Conservation (phyloP, 2,329 filamentous ascomycete genomes). For the Pseudocercospora fijiensis region DNA sequence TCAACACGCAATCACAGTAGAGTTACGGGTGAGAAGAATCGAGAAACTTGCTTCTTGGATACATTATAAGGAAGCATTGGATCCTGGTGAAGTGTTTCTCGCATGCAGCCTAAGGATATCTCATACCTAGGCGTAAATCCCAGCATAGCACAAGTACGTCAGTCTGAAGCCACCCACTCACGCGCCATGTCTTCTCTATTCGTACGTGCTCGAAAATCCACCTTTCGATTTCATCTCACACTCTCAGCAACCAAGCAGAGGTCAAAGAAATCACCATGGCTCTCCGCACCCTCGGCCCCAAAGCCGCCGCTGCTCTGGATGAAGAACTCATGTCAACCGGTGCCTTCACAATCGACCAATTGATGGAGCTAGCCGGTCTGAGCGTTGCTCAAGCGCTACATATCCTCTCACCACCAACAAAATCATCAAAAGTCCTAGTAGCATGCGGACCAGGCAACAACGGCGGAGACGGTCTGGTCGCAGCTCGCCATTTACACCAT, state of each 20-base stretch:
- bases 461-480: constrained; percentile 88
- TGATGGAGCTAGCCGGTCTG: constrained; percentile 94
- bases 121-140: neutral
- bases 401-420: constrained; percentile 71
- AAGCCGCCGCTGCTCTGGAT: constrained; percentile 84
- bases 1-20: no score
- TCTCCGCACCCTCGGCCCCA: constrained; percentile 69
- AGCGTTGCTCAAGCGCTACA: constrained; percentile 92
- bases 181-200: no score
- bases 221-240: neutral
- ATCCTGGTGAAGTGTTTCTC: no score
- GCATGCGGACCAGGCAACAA: constrained; percentile 85
- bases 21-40: no score
- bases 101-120: neutral
- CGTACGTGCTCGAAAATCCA: neutral
- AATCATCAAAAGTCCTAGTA: constrained; percentile 73
- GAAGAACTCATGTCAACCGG: constrained; percentile 87
- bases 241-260: neutral
- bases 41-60: no score
- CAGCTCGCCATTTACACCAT: constrained; percentile 84
- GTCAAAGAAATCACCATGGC: constrained; percentile 23
- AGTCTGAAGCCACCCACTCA: neutral
- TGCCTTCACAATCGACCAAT: constrained; percentile 89
- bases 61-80: no score
- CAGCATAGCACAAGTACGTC: neutral